These are phyloP conservation scores for Tricholoma bakamatsutake DNA, from an alignment of 768 basidiomycete species.

Conservation along the genomic window DNA sequence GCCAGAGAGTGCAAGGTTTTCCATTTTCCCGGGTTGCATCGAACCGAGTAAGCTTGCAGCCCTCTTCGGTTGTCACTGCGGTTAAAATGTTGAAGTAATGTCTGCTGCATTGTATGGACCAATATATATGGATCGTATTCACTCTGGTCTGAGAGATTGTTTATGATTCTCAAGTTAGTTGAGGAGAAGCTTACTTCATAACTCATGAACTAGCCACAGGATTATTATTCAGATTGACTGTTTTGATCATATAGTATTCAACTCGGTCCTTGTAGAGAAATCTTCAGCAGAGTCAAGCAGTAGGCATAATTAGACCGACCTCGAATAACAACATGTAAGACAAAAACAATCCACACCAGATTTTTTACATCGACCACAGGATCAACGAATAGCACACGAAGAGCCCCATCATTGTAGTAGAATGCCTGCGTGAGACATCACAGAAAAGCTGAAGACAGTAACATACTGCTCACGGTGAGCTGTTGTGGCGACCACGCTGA, in stretches of 20 bases:
- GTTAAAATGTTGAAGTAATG: constrained; percentile 16
- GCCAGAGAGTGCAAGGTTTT: constrained; percentile 21
- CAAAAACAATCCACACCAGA: constrained; percentile 32
- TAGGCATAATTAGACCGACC: constrained; percentile 20
- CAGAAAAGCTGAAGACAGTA: not conserved
- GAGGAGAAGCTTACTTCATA: constrained; percentile 6
- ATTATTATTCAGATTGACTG: constrained; percentile 31
- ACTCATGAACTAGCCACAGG: constrained; percentile 5
- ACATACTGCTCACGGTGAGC: constrained; percentile 27
- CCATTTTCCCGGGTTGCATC: constrained; percentile 1
- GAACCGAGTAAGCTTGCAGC: constrained; percentile 5
- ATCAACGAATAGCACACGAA: constrained; percentile 25
- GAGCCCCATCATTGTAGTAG: constrained; percentile 24
- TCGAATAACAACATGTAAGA: constrained; percentile 34
- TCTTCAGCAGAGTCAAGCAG: not conserved
- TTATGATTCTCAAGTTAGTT: not conserved
- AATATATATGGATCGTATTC: constrained; percentile 14
- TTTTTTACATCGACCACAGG: constrained; percentile 22
- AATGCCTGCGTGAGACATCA: constrained; percentile 27
- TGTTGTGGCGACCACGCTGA: constrained; percentile 44
- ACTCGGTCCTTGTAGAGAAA: constrained; percentile 29
- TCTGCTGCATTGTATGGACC: constrained; percentile 15
- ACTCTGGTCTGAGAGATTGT: constrained; percentile 6
- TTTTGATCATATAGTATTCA: constrained; percentile 30
- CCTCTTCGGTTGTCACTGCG: constrained; percentile 11